A percentile compares a stretch with the other conserved stretches of the same genome.
These are phyloP conservation scores for Antitrichia curtipendula DNA, from an alignment of 225 moss, liverwort and hornwort genomes.

Conservation along the genomic window DNA sequence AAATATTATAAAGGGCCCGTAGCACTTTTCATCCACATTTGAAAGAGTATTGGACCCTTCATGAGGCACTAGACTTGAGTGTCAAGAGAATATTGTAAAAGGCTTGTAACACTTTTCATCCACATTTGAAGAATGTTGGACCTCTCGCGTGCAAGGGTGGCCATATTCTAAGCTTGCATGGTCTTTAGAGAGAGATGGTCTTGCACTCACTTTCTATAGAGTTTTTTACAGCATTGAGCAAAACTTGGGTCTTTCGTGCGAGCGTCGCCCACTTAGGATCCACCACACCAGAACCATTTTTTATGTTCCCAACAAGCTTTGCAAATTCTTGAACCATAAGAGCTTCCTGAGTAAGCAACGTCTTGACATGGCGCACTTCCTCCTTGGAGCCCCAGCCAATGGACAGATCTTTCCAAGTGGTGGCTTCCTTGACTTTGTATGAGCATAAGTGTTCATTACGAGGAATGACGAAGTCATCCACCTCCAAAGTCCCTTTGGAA, in stretches of 20 bases:
- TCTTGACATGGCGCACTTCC: slow-evolving; percentile 14
- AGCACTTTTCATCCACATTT: too few species aligned
- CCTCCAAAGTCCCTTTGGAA: slow-evolving; percentile 19
- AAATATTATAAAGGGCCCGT: too few species aligned
- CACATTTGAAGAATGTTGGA: too few species aligned
- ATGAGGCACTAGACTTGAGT: too few species aligned
- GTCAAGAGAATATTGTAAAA: too few species aligned
- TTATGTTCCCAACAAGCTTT: slow-evolving; percentile 6
- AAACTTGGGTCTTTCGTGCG: slow-evolving; percentile 25
- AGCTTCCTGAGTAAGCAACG: slow-evolving; percentile 27
- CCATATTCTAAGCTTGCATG: not conserved
- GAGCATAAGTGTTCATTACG: not conserved
- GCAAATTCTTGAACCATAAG: slow-evolving; percentile 45
- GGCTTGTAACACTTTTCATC: too few species aligned
- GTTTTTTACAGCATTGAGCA: slow-evolving; percentile 30
- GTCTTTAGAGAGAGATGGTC: not conserved
- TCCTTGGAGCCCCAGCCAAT: slow-evolving; percentile 4
- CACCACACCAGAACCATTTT: slow-evolving; percentile 7
- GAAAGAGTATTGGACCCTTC: too few species aligned
- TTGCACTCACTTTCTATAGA: slow-evolving; percentile 28
- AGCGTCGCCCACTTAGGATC: slow-evolving; percentile 12
- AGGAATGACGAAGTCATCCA: slow-evolving; percentile 47
- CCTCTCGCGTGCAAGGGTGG: too few species aligned
- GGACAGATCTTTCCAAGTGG: not conserved
- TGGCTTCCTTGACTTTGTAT: slow-evolving; percentile 5